Conservation (phyloP, 345 rosid genomes). For the Luvunga scandens region DNA sequence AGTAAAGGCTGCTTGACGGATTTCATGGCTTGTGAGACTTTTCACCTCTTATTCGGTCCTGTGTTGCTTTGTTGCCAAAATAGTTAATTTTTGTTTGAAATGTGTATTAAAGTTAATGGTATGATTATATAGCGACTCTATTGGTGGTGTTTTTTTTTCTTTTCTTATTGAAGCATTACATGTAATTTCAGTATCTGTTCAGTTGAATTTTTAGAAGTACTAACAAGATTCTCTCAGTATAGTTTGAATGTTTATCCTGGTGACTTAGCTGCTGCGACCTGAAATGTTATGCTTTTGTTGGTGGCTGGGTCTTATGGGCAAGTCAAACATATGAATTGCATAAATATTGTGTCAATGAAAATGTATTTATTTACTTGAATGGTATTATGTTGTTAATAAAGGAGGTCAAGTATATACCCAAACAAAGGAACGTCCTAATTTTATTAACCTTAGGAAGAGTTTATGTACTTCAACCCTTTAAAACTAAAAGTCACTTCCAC, state of each 20-base stretch:
- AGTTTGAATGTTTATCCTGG: not conserved
- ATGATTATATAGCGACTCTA: conserved; percentile 5
- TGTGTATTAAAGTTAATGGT: conserved; percentile 6
- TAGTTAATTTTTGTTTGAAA: not conserved
- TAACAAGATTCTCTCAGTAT: not conserved
- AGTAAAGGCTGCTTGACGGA: not conserved
- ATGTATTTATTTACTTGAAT: not conserved
- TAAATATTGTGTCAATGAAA: not conserved
- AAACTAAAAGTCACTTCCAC: too few species aligned
- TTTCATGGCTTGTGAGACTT: not conserved
- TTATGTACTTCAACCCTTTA: too few species aligned
- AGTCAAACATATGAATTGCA: not conserved
- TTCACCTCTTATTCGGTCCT: not conserved
- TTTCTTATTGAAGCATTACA: not conserved
- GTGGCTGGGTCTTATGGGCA: not conserved
- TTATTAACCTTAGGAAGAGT: too few species aligned
- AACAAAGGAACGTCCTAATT: too few species aligned
- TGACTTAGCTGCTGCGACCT: not conserved
- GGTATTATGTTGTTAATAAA: not conserved
- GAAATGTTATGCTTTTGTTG: not conserved
- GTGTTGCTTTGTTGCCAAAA: not conserved
- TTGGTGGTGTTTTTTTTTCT: not conserved
- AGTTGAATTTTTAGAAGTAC: not conserved
- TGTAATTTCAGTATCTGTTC: not conserved
- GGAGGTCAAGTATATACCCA: too few species aligned